phyloP scores from a whole-genome alignment of 768 basidiomycete genomes.

The Rubroboletus satanas region DNA sequence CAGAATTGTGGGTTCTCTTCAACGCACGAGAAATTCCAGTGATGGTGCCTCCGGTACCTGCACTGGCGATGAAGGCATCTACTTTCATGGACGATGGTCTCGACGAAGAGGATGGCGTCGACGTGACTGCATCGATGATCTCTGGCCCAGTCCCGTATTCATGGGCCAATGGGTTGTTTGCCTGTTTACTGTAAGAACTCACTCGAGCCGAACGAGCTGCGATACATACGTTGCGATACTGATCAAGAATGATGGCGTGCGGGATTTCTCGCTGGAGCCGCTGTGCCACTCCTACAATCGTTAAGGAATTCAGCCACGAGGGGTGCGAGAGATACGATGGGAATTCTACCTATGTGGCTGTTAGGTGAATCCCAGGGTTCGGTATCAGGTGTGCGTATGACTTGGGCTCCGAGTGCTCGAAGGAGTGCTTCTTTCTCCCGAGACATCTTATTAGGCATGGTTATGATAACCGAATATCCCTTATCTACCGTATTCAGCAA shows the following conservation, averaged over 20 bases:
- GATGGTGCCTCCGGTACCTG: slow-evolving; percentile 94
- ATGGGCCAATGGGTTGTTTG: slow-evolving; percentile 88
- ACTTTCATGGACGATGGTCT: slow-evolving; percentile 70
- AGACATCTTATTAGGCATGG: slow-evolving; percentile 95
- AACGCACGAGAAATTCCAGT: slow-evolving; percentile 82
- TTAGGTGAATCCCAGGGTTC: slow-evolving; percentile 87
- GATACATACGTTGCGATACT: slow-evolving; percentile 70
- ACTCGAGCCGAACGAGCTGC: not conserved
- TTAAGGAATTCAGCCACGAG: slow-evolving; percentile 87
- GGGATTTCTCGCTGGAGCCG: slow-evolving; percentile 76
- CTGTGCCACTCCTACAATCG: slow-evolving; percentile 81
- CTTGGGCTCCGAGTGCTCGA: slow-evolving; percentile 89
- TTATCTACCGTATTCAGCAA: slow-evolving; percentile 79
- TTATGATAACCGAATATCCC: slow-evolving; percentile 90
- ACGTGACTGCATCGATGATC: slow-evolving; percentile 74
- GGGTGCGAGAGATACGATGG: slow-evolving; percentile 29
- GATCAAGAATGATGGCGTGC: slow-evolving; percentile 85
- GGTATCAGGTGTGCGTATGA: slow-evolving; percentile 89
- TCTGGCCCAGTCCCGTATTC: slow-evolving; percentile 89
- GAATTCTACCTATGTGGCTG: slow-evolving; percentile 83
- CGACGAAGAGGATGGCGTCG: slow-evolving; percentile 55
- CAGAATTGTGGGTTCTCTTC: slow-evolving; percentile 72
- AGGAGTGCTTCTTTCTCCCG: slow-evolving; percentile 91
- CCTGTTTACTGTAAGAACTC: slow-evolving; percentile 32
- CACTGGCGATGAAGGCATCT: slow-evolving; percentile 77